Percentiles rank a stretch among this genome's conserved stretches.
Conservation (phyloP, 805 yeast species). For the Saccharomycopsis guyanensis region DNA sequence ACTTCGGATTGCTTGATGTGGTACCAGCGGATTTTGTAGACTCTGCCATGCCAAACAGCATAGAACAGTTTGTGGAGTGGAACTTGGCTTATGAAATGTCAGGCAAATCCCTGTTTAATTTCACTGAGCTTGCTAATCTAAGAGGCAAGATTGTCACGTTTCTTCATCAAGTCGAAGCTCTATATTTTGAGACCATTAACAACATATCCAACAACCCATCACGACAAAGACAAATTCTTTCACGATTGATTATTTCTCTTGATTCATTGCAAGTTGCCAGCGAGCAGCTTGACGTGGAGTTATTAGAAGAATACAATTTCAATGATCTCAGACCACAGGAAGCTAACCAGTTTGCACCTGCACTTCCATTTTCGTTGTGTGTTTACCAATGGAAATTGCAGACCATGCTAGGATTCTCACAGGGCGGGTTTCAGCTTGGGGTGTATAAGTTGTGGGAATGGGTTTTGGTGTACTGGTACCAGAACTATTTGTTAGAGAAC, state of each 20-base stretch:
- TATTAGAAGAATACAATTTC: constrained; percentile 30
- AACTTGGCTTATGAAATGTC: neutral
- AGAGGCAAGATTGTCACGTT: neutral
- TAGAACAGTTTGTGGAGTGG: neutral
- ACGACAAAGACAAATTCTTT: constrained; percentile 70
- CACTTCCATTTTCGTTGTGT: constrained; percentile 66
- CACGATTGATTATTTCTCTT: constrained; percentile 51
- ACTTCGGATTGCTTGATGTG: neutral
- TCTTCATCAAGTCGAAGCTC: constrained; percentile 21
- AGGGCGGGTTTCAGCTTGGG: constrained; percentile 71
- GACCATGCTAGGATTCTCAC: constrained; percentile 63
- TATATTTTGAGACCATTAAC: constrained; percentile 37
- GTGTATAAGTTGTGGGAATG: constrained; percentile 67
- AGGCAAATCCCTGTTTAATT: neutral
- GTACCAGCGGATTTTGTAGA: neutral
- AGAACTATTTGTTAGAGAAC: constrained; percentile 44
- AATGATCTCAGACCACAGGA: constrained; percentile 25
- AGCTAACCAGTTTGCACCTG: constrained; percentile 27
- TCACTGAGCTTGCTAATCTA: neutral
- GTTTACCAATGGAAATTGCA: constrained; percentile 57
- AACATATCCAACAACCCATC: constrained; percentile 60
- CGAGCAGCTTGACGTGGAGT: constrained; percentile 52
- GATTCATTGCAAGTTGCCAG: constrained; percentile 75
- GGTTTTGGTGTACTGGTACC: constrained; percentile 61
- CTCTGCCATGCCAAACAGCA: neutral